Evolutionary conservation across 352 stramenopile genomes (phyloP).

Genomic region (Globisporangium parvum): DNA sequence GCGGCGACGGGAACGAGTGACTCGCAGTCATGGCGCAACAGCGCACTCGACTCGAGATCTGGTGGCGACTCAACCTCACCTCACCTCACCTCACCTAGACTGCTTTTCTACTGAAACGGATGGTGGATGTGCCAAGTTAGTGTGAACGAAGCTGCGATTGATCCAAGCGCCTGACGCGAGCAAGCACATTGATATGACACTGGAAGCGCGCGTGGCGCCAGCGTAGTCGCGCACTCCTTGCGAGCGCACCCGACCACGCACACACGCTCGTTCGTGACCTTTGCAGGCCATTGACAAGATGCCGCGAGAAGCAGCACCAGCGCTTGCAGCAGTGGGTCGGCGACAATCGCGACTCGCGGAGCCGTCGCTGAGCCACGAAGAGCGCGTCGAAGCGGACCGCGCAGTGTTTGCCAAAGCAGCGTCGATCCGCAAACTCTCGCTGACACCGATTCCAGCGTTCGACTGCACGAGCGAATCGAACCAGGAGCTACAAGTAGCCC

Average conservation of each 20-base stretch:
- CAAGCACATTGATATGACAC: too few species aligned
- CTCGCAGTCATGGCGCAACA: constrained; percentile 3
- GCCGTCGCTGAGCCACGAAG: constrained; percentile 5
- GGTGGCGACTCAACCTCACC: too few species aligned
- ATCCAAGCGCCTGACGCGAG: too few species aligned
- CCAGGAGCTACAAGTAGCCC: constrained; percentile 1
- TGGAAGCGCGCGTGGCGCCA: too few species aligned
- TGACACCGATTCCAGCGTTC: constrained; percentile 2
- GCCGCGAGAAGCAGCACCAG: not conserved
- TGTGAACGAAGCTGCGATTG: not conserved
- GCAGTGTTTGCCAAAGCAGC: constrained; percentile 34
- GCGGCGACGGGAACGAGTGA: constrained; percentile 29
- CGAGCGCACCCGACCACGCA: not conserved
- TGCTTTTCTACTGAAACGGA: too few species aligned
- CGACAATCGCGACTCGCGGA: not conserved
- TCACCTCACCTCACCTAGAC: too few species aligned
- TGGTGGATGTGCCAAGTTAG: too few species aligned
- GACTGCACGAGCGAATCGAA: constrained; percentile 3
- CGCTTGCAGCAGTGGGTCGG: not conserved
- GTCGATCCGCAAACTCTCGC: constrained; percentile 23
- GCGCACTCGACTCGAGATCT: too few species aligned
- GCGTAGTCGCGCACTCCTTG: not conserved
- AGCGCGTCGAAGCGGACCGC: constrained; percentile 21
- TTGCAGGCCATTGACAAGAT: not conserved
- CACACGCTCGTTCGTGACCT: not conserved